Conservation (phyloP, 1,284 basidiomycete genomes). For the Mycena citricolor region DNA sequence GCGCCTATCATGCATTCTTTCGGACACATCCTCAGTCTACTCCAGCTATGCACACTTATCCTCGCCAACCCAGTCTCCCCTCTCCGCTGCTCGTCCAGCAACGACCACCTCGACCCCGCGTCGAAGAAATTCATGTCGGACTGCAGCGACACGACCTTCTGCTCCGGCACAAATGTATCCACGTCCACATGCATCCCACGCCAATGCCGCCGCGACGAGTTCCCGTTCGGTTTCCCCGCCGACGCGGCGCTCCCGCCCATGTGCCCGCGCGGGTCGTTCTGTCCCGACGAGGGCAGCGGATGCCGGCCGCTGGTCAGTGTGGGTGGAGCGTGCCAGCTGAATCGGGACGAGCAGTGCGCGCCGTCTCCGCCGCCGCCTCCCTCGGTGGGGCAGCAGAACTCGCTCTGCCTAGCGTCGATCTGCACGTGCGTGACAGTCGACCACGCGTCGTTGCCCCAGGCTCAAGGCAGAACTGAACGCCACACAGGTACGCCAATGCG, state of each 20-base stretch:
- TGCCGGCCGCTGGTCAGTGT: slow-evolving; percentile 49
- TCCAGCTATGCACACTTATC: no score
- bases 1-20: no score
- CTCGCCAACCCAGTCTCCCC: not conserved
- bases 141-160: slow-evolving; percentile 64
- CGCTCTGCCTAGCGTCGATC: slow-evolving; percentile 57
- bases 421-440: slow-evolving; percentile 71
- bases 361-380: slow-evolving; percentile 43
- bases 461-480: not conserved
- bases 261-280: slow-evolving; percentile 57
- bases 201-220: slow-evolving; percentile 65
- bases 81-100: slow-evolving; percentile 33
- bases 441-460: no score
- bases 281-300: slow-evolving; percentile 70
- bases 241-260: slow-evolving; percentile 52
- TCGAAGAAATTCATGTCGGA: slow-evolving; percentile 65
- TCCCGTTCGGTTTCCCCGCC: slow-evolving; percentile 52
- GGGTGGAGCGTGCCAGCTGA: slow-evolving; percentile 63
- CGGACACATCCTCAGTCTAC: no score
- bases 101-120: slow-evolving; percentile 55
- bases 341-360: slow-evolving; percentile 70
- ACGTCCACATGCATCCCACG: slow-evolving; percentile 48
- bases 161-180: slow-evolving; percentile 40
- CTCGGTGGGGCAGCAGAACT: slow-evolving; percentile 45
- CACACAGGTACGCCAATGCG: slow-evolving; percentile 54